phyloP scores from a whole-genome alignment of 441 rosid genomes.

The Euphorbia celastroides region DNA sequence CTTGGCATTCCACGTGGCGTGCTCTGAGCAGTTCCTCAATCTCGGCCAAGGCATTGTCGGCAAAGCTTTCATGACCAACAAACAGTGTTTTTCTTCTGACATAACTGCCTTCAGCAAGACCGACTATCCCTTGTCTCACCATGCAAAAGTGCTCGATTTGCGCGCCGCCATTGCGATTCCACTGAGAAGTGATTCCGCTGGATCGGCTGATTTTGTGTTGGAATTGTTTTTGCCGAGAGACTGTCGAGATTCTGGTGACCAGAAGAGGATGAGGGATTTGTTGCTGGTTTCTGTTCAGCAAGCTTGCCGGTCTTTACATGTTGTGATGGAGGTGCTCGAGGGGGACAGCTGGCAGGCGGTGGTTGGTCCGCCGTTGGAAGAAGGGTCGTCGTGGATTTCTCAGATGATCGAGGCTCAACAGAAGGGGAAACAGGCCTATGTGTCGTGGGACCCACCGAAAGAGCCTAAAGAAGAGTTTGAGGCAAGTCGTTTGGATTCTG shows the following conservation, averaged over 20 bases:
- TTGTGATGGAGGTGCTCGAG: constrained; percentile 33
- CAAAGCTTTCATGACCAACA: constrained; percentile 30
- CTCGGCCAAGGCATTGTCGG: constrained; percentile 46
- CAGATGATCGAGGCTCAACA: constrained; percentile 29
- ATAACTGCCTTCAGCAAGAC: constrained; percentile 31
- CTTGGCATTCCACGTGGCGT: constrained; percentile 52
- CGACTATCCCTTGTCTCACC: constrained; percentile 49
- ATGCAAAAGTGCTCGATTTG: constrained; percentile 41
- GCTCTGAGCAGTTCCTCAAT: constrained; percentile 51
- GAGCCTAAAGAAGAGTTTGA: constrained; percentile 55
- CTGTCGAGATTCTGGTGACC: constrained; percentile 25
- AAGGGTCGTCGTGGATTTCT: constrained; percentile 31
- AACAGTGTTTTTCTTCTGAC: constrained; percentile 34
- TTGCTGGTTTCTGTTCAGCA: constrained; percentile 23
- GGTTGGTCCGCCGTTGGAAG: too few relatives aligned
- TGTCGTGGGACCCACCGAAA: constrained; percentile 43
- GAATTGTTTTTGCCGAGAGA: constrained; percentile 45
- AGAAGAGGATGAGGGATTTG: constrained; percentile 19
- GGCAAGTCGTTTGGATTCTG: constrained; percentile 25
- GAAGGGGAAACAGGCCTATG: constrained; percentile 20
- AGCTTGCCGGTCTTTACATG: constrained; percentile 27
- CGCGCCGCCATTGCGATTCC: constrained; percentile 43
- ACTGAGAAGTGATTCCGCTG: constrained; percentile 21
- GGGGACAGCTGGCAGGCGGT: constrained; percentile 32
- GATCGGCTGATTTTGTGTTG: constrained; percentile 38